phyloP scores from a whole-genome alignment of 176 grass and related monocot genomes.

The Oropetium thomaeum region DNA sequence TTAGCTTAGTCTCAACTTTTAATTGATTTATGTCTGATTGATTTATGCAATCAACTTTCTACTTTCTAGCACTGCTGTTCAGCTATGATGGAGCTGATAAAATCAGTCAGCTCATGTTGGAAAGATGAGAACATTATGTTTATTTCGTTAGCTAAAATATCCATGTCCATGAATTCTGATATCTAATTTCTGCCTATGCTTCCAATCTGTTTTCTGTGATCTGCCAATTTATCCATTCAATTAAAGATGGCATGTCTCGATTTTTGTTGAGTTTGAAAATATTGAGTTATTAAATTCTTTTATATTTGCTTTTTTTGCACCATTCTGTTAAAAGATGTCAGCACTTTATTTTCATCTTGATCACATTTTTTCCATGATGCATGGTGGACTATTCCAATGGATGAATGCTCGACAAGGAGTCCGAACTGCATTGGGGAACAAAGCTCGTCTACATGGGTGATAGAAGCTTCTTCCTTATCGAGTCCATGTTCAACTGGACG shows the following conservation, averaged over 20 bases:
- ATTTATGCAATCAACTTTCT: not conserved
- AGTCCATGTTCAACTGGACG: not conserved
- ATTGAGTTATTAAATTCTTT: not conserved
- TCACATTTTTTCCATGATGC: not conserved
- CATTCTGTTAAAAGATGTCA: not conserved
- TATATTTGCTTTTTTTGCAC: not conserved
- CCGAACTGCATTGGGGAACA: not conserved
- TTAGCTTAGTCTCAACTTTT: not conserved
- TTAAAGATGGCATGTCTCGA: not conserved
- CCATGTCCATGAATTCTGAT: not conserved
- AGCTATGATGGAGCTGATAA: not conserved
- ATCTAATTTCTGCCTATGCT: not conserved
- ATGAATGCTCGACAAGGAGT: not conserved
- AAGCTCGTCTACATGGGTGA: constrained; percentile 15
- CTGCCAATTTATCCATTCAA: not conserved
- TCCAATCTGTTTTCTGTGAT: not conserved
- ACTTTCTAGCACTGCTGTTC: not conserved
- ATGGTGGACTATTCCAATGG: no score
- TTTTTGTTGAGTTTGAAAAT: not conserved
- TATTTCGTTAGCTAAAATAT: not conserved
- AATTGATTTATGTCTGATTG: not conserved
- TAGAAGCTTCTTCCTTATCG: not conserved
- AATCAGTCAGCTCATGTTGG: not conserved
- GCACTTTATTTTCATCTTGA: constrained; percentile 3
- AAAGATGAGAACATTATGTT: not conserved